Evolutionary conservation across 495 filamentous ascomycete species (phyloP), one percentile per base, ranked within the genome.

Genomic region (Hyaloscypha bicolor): DNA sequence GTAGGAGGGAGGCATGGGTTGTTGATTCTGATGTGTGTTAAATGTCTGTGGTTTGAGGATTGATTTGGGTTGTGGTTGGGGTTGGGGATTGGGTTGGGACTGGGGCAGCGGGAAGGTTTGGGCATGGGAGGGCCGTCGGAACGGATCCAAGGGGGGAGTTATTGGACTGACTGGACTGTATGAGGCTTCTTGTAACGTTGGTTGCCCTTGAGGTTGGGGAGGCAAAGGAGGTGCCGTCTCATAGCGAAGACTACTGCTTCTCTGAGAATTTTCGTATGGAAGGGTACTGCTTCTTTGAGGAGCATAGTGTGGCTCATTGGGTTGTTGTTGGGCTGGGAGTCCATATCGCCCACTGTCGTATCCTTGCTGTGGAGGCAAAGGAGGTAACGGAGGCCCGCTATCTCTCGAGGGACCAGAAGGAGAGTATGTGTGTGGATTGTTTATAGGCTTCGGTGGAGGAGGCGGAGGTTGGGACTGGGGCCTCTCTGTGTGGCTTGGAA

Each of bases 301-400:
- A 29, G 64, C n/a, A 37, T 65, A 65, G 8, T 59, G 32, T 19
- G 70, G 69, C 5, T 68, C 62, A 37, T 68, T 67, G 3, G 51
- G 67, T 56, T 51, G 52, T 35, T 39, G 67, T 48, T 62, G 69
- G 32, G 55, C 25, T 52, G 57, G 73, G 9, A 45, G 12, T 1
- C 45, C 58, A 59, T 70, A 69, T 57, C 65, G 30, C 3, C 55
- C 29, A 29, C 22, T 32, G 22, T 67, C 65, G 21, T 61, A 58
- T 14, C 42, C 39, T 31, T 33, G 22, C 33, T 71, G 71, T 14
- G 76, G 73, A 3, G 81, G 79, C 14, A 80, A 74, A 2, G 79
- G 80, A 39, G 79, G 80, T 16, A 82, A 72, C 3, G 69, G 80
- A 25, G 80, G 79, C 11, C 76, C 75, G 52, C 63, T 64, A 22